A percentile compares a stretch with the other conserved stretches of the same genome.
Evolutionary conservation across 352 stramenopile genomes (phyloP).

Genomic region (Thraustotheca clavata): DNA sequence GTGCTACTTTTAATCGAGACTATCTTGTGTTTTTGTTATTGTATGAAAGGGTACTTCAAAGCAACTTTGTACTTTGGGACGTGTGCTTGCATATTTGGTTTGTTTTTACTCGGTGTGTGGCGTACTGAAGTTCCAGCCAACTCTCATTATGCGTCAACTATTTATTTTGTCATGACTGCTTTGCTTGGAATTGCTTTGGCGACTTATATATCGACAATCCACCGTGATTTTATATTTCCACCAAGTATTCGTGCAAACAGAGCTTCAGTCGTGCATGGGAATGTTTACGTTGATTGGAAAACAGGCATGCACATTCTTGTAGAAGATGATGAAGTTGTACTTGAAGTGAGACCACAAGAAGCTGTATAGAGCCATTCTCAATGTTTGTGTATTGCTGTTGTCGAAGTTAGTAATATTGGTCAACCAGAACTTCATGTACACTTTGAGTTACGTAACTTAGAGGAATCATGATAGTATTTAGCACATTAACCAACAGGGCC

Average conservation of each 20-base stretch:
- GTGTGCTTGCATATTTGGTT: not conserved
- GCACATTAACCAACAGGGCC: not conserved
- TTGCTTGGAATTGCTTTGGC: not conserved
- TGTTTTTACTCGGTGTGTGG: constrained; percentile 3
- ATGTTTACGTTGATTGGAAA: constrained; percentile 10
- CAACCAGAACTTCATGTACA: too few relatives aligned
- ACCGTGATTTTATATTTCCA: not conserved
- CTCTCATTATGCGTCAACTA: not conserved
- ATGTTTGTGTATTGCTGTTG: too few relatives aligned
- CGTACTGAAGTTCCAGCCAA: not conserved
- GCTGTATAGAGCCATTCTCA: too few relatives aligned
- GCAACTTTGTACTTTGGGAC: not conserved
- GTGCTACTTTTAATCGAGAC: not conserved
- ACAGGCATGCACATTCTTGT: constrained; percentile 10
- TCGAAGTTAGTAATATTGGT: too few relatives aligned
- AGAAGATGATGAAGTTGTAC: too few relatives aligned
- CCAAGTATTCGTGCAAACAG: not conserved
- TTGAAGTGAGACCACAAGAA: too few relatives aligned
- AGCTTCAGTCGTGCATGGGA: not conserved
- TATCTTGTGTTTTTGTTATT: not conserved
- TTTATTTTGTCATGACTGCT: not conserved
- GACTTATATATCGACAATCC: not conserved
- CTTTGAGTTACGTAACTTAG: too few relatives aligned
- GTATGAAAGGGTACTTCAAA: not conserved
- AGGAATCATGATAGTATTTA: too few relatives aligned